These are phyloP conservation scores for Wallacemonas sp. DNA, from an alignment of 208 protist genomes.

Conservation along the genomic window DNA sequence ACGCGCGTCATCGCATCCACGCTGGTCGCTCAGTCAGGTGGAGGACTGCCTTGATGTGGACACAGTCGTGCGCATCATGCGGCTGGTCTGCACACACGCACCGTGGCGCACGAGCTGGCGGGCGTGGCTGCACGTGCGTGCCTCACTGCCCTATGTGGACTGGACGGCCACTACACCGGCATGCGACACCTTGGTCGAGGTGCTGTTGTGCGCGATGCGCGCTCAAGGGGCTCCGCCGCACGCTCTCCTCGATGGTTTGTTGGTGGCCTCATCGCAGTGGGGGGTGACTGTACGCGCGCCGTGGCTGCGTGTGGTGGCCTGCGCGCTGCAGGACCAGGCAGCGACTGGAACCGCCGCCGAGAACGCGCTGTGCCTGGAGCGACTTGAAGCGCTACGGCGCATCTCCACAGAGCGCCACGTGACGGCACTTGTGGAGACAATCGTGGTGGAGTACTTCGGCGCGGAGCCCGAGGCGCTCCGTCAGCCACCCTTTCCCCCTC, in stretches of 20 bases:
- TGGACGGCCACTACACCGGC: background rate
- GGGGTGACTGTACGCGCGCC: conserved; percentile 5
- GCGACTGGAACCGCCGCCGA: conserved; percentile 18
- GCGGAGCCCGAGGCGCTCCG: background rate
- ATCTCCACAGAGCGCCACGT: conserved; percentile 27
- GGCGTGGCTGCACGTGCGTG: conserved; percentile 20
- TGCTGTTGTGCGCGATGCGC: conserved; percentile 22
- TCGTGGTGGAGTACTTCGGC: conserved; percentile 9
- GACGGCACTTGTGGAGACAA: conserved; percentile 13
- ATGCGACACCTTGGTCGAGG: background rate
- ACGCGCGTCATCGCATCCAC: conserved; percentile 5
- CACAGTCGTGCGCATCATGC: conserved; percentile 20
- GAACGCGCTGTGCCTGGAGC: conserved; percentile 10
- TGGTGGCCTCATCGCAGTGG: conserved; percentile 11
- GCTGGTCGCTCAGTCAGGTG: conserved; percentile 14
- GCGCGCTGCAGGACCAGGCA: background rate
- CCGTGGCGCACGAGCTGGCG: conserved; percentile 29
- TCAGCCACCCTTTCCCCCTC: background rate
- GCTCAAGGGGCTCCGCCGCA: conserved; percentile 20
- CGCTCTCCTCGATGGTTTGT: conserved; percentile 18
- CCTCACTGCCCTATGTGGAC: conserved; percentile 11
- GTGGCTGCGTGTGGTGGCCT: background rate
- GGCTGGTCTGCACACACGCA: conserved; percentile 10
- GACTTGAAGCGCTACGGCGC: conserved; percentile 11
- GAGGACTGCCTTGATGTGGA: conserved; percentile 5